Evolutionary conservation across 345 rosid genomes (phyloP).

Genomic region (Streptanthus diversifolius): DNA sequence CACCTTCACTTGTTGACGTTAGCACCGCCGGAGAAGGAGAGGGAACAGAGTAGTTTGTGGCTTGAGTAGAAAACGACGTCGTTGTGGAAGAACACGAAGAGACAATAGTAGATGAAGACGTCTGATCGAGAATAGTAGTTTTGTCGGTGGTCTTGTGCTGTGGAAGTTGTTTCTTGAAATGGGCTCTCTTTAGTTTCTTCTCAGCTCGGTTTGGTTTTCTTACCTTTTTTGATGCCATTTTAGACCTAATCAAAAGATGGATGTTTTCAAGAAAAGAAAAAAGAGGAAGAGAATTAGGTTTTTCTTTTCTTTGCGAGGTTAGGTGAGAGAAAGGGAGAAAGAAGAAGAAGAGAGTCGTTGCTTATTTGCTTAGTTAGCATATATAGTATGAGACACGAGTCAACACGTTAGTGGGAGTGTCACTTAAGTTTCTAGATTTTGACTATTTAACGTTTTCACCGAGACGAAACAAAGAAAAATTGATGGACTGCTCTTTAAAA

Average conservation of each 20-base stretch:
- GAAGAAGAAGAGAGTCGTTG: slow-evolving; percentile 25
- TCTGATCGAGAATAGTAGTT: slow-evolving; percentile 7
- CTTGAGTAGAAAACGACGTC: slow-evolving; percentile 21
- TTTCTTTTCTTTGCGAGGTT: not conserved
- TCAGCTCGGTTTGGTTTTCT: slow-evolving; percentile 27
- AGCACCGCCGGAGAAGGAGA: slow-evolving; percentile 20
- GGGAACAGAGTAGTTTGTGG: slow-evolving; percentile 10
- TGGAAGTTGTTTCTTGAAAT: slow-evolving; percentile 35
- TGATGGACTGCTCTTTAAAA: slow-evolving; percentile 1
- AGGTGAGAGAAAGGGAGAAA: slow-evolving; percentile 12
- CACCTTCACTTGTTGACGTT: slow-evolving; percentile 5
- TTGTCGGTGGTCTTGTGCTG: slow-evolving; percentile 17
- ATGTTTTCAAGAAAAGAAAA: not conserved
- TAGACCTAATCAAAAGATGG: slow-evolving; percentile 19
- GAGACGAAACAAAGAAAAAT: slow-evolving; percentile 12
- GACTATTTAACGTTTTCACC: slow-evolving; percentile 32
- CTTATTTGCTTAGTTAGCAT: slow-evolving; percentile 6
- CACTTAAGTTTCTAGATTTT: slow-evolving; percentile 24
- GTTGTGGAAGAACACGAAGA: slow-evolving; percentile 25
- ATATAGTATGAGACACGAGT: slow-evolving; percentile 23
- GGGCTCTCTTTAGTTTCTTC: slow-evolving; percentile 12
- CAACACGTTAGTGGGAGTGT: slow-evolving; percentile 20
- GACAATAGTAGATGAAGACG: slow-evolving; percentile 14
- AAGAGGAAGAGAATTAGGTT: not conserved
- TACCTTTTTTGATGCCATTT: slow-evolving; percentile 33